Conservation (phyloP, 1,139 yeast genomes). For the Diutina siamensis region DNA sequence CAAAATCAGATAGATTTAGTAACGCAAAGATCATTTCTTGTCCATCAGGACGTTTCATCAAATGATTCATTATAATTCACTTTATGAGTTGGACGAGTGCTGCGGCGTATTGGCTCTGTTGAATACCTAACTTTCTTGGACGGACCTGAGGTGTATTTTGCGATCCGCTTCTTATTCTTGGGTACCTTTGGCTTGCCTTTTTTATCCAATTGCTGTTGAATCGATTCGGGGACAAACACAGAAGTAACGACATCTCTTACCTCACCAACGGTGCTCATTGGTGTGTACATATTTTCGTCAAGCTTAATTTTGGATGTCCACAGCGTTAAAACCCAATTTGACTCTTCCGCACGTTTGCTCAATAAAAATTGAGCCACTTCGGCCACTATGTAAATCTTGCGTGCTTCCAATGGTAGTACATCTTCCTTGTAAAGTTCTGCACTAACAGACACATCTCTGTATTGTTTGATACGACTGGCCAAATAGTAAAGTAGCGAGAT, state of each 20-base stretch:
- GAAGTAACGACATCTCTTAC: constrained; percentile 34
- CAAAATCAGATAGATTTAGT: too few relatives aligned
- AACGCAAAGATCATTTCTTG: too few relatives aligned
- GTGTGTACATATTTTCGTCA: constrained; percentile 52
- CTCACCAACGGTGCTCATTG: constrained; percentile 36
- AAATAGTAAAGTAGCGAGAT: constrained; percentile 64
- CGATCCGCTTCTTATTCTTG: background rate
- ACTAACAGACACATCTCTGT: constrained; percentile 44
- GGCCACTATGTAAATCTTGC: constrained; percentile 51
- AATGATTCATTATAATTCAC: constrained; percentile 1
- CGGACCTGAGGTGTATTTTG: background rate
- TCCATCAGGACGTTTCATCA: too few relatives aligned
- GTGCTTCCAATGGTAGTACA: constrained; percentile 16
- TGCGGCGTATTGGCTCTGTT: background rate
- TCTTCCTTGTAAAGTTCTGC: constrained; percentile 22
- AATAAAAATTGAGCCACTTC: constrained; percentile 64
- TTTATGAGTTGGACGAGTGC: background rate
- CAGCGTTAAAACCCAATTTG: constrained; percentile 60
- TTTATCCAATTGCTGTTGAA: constrained; percentile 13
- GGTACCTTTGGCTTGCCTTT: background rate
- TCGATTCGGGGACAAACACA: constrained; percentile 37
- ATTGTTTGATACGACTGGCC: constrained; percentile 73
- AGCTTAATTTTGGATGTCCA: constrained; percentile 74
- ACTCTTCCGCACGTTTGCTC: constrained; percentile 43
- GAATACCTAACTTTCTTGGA: background rate